Evolutionary conservation across 2,329 filamentous ascomycete genomes (phyloP).

Genomic region (Fusarium anguioides): DNA sequence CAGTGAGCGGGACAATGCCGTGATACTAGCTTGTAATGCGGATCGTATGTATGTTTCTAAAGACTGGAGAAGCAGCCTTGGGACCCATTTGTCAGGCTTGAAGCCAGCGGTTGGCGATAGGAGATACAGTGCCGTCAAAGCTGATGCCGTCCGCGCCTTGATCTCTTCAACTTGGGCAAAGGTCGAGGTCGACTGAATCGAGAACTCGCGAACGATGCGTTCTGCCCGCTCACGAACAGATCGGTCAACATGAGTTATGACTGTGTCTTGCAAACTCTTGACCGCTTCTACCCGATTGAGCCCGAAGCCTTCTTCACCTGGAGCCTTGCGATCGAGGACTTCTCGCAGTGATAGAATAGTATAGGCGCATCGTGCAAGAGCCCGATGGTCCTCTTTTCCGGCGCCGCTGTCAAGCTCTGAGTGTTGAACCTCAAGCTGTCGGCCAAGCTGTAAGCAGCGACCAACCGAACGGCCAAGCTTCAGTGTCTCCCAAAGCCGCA

Average conservation of each 20-base stretch:
- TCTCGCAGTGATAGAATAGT: constrained; percentile 81
- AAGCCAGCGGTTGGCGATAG: constrained; percentile 74
- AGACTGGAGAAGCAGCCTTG: constrained; percentile 77
- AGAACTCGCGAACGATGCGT: constrained; percentile 85
- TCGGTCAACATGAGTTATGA: constrained; percentile 78
- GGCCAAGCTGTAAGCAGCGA: constrained; percentile 81
- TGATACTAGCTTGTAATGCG: constrained; percentile 80
- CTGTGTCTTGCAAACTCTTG: constrained; percentile 73
- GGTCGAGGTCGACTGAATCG: constrained; percentile 68
- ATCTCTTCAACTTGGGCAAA: constrained; percentile 78
- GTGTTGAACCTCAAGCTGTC: constrained; percentile 89
- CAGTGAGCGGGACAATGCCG: constrained; percentile 78
- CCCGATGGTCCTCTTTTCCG: constrained; percentile 77
- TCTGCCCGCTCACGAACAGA: constrained; percentile 79
- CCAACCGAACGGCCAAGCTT: constrained; percentile 80
- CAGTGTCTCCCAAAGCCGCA: constrained; percentile 83
- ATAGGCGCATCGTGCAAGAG: constrained; percentile 83
- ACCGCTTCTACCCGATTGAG: constrained; percentile 80
- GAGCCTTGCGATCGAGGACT: constrained; percentile 73
- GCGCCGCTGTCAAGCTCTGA: constrained; percentile 62
- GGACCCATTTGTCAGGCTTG: constrained; percentile 68
- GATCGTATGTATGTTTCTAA: constrained; percentile 86
- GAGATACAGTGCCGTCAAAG: constrained; percentile 81
- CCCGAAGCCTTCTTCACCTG: constrained; percentile 80
- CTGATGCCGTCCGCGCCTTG: constrained; percentile 77